phyloP scores from a whole-genome alignment of 2,329 filamentous ascomycete species.

The Thelonectria rubi region DNA sequence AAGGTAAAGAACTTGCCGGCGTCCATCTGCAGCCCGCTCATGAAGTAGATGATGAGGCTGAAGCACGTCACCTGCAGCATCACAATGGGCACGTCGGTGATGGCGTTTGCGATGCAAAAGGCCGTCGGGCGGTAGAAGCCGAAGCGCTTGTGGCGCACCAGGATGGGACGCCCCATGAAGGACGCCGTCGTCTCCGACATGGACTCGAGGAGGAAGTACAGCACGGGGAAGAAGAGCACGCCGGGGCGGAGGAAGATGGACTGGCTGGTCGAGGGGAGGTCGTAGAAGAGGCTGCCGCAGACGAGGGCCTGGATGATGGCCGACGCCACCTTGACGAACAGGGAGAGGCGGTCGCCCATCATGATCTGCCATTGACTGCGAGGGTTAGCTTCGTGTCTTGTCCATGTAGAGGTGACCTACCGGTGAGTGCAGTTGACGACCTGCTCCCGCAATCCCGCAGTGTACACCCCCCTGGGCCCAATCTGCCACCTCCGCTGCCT shows the following conservation, averaged over 20 bases:
- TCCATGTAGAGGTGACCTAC: slow-evolving; percentile 49
- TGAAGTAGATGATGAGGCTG: slow-evolving; percentile 49
- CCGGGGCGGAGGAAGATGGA: slow-evolving; percentile 63
- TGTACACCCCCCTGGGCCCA: slow-evolving; percentile 38
- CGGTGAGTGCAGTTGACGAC: slow-evolving; percentile 51
- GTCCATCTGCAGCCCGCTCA: slow-evolving; percentile 42
- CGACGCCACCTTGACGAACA: slow-evolving; percentile 58
- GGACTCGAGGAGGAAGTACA: slow-evolving; percentile 57
- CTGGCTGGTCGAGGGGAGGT: slow-evolving; percentile 61
- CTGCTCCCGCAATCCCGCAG: slow-evolving; percentile 39
- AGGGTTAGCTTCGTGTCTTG: background rate
- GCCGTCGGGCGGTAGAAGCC: slow-evolving; percentile 46
- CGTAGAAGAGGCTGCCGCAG: slow-evolving; percentile 72
- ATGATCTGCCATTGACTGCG: slow-evolving; percentile 43
- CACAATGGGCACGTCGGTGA: slow-evolving; percentile 56
- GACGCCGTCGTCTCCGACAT: slow-evolving; percentile 46
- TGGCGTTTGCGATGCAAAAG: slow-evolving; percentile 50
- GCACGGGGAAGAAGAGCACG: slow-evolving; percentile 47
- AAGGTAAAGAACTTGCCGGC: slow-evolving; percentile 67
- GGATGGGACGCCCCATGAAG: slow-evolving; percentile 44
- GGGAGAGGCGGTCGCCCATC: slow-evolving; percentile 45
- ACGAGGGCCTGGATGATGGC: slow-evolving; percentile 73
- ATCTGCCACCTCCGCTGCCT: slow-evolving; percentile 29
- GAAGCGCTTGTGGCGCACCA: slow-evolving; percentile 46
- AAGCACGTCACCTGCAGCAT: slow-evolving; percentile 63